Conservation (phyloP, 495 filamentous ascomycete species). For the Aspergillus steynii region DNA sequence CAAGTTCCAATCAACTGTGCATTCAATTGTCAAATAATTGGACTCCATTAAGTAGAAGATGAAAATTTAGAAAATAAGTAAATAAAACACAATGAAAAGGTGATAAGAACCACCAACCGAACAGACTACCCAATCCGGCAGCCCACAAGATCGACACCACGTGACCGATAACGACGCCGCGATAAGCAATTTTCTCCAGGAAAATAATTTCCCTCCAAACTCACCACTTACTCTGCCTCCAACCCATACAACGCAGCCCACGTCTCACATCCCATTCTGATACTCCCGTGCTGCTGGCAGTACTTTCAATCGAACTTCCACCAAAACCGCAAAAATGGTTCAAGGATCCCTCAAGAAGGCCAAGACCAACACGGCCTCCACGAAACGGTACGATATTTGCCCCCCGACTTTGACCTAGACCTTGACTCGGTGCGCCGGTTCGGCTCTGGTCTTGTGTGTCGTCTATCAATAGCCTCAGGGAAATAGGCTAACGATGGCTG, state of each 20-base stretch:
- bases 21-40: too few relatives aligned
- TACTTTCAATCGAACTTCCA: not conserved
- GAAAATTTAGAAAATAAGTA: not conserved
- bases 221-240: not conserved
- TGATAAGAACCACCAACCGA: too few relatives aligned
- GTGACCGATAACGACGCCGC: slow-evolving; percentile 1
- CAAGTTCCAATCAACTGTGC: too few relatives aligned
- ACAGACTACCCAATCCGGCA: not conserved
- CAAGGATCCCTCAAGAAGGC: slow-evolving; percentile 43
- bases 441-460: not conserved
- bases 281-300: slow-evolving; percentile 6
- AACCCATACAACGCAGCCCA: not conserved
- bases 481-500: not conserved
- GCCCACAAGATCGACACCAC: not conserved
- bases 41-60: too few relatives aligned
- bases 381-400: slow-evolving; percentile 33
- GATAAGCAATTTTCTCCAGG: slow-evolving; percentile 3
- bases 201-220: not conserved
- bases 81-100: not conserved
- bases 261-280: not conserved
- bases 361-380: slow-evolving; percentile 24
- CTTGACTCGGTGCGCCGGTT: not conserved
- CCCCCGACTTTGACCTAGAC: not conserved
- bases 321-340: slow-evolving; percentile 25
- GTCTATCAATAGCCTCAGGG: not conserved